phyloP scores from a whole-genome alignment of 2,329 filamentous ascomycete species.

The Chaetomiaceae sp. region DNA sequence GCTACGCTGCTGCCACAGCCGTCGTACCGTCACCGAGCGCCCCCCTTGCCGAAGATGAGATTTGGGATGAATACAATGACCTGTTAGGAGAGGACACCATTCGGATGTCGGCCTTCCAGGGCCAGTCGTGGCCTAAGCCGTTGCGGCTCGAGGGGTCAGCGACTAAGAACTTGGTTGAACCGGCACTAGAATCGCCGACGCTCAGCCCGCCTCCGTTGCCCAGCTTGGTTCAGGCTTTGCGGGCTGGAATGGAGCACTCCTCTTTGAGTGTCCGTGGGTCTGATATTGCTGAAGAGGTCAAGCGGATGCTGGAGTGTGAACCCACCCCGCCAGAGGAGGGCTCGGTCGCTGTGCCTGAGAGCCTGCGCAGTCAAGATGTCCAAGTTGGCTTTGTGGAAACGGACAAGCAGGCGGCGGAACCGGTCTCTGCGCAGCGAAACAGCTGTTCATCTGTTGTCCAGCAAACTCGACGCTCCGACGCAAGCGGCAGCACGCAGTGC shows the following conservation, averaged over 20 bases:
- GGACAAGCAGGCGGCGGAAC: constrained; percentile 22
- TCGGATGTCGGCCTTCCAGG: constrained; percentile 46
- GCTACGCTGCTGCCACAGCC: constrained; percentile 59
- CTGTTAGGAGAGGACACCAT: constrained; percentile 62
- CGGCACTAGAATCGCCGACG: constrained; percentile 45
- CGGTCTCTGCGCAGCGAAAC: constrained; percentile 15
- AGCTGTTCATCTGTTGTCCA: constrained; percentile 23
- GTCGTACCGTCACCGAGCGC: constrained; percentile 58
- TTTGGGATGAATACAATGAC: constrained; percentile 94
- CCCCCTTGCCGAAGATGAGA: constrained; percentile 72
- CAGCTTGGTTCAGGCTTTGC: constrained; percentile 32
- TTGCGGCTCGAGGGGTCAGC: constrained; percentile 52
- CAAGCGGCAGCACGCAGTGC: constrained; percentile 42
- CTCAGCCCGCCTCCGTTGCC: constrained; percentile 32
- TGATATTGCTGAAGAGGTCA: constrained; percentile 51
- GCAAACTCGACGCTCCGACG: constrained; percentile 39
- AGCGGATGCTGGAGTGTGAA: constrained; percentile 41
- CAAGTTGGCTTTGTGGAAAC: constrained; percentile 29
- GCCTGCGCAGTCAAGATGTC: constrained; percentile 37
- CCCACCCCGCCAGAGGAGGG: constrained; percentile 42
- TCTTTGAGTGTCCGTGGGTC: constrained; percentile 50
- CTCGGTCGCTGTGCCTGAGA: constrained; percentile 41
- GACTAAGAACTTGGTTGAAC: constrained; percentile 32
- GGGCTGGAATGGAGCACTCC: constrained; percentile 29
- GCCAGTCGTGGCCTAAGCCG: constrained; percentile 46